Evolutionary conservation across 305 asterid genomes (phyloP), one percentile per base, ranked within the genome.

Genomic region (Petunia hybrid): DNA sequence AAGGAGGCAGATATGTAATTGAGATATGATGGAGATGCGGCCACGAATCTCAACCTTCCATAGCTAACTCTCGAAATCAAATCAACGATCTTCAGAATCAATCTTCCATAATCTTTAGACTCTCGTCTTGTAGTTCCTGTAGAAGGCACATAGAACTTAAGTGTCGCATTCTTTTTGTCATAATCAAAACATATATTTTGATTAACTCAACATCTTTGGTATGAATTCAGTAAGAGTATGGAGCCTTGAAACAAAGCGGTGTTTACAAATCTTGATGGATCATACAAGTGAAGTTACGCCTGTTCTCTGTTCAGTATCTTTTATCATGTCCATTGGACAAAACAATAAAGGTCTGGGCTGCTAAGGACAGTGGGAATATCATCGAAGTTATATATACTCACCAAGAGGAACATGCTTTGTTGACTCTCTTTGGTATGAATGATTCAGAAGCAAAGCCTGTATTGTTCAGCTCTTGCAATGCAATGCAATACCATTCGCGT

Each of bases 301-400:
- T 76, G 77, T 94, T 57, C 77, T 92, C 12, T 91, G 93, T 82
- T 45, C 36, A 39, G 1, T 91, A 76, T 79, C 82, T 94, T 82
- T 6, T 94, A 43, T 87, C 96, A 8, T 91, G 93, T 66, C 91
- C 98, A 14, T 81, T 90, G 42, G 98, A 94, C 85, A 87, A 87
- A 6, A 88, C 94, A 36, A 2, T 94, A 5, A 92, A 90, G 91
- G 87, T 84, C 4, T 90, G 98, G 98, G 85, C 80, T 81, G 77
- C 83, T 22, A 77, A 85, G 1, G 92, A 91, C 80, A 80, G 73
- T 46, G 91, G 89, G 80, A 45, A 59, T 7, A 63, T 22, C 31
- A 22, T 93, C 36, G 85, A 85, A 84, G 88, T 89, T 75, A 82
- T 86, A 1, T 40, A 81, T 48, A 93, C 91, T 84, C 80, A 56